Evolutionary conservation across 257 asterid genomes (phyloP).

Genomic region (Misopates orontium): DNA sequence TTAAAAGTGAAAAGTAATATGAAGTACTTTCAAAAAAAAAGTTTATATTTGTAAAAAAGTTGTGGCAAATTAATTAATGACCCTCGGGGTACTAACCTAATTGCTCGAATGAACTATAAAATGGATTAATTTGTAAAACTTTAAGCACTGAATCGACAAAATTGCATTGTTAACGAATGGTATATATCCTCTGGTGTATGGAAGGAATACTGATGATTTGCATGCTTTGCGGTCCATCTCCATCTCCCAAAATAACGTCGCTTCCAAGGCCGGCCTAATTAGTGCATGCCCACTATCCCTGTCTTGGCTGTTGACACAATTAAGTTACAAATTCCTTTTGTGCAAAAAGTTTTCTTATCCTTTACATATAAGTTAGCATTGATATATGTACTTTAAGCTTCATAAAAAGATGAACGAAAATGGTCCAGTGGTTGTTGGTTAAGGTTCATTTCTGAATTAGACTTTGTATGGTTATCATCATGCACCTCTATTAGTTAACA

Average conservation of each 20-base stretch:
- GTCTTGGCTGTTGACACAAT: slow-evolving; percentile 22
- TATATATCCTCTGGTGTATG: neutral
- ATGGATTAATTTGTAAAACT: neutral
- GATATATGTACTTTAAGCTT: neutral
- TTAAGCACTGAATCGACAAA: neutral
- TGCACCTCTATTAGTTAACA: neutral
- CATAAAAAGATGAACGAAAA: neutral
- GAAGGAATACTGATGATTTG: neutral
- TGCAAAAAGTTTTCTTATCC: slow-evolving; percentile 34
- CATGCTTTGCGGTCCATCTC: slow-evolving; percentile 28
- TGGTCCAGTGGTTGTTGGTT: neutral
- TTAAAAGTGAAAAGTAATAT: too few species aligned
- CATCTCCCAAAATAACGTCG: slow-evolving; percentile 20
- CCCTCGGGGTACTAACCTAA: too few species aligned
- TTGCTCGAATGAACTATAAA: neutral
- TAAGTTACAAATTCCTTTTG: slow-evolving; percentile 16
- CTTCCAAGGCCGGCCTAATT: slow-evolving; percentile 42
- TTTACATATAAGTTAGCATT: slow-evolving; percentile 30
- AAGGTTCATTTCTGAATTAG: neutral
- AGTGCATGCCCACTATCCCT: slow-evolving; percentile 8
- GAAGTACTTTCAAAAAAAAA: too few species aligned
- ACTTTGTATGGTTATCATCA: neutral
- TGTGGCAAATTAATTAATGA: too few species aligned
- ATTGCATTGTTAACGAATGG: neutral
- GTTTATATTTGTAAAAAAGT: too few species aligned